phyloP scores from a whole-genome alignment of 495 filamentous ascomycete species.

The Hypomontagnella monticulosa region DNA sequence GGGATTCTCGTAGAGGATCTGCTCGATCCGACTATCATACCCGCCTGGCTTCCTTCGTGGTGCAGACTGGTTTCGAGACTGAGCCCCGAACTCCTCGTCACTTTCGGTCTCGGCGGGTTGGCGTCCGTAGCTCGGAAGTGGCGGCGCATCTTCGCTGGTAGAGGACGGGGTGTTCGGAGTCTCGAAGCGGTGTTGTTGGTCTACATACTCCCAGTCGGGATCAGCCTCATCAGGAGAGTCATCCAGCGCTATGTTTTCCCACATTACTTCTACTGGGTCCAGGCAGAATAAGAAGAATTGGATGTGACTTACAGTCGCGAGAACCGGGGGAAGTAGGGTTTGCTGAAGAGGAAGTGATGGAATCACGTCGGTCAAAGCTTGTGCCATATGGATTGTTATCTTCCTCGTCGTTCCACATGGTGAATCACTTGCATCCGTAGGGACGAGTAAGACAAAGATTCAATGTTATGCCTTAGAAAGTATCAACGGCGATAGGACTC shows the following conservation, averaged over 20 bases:
- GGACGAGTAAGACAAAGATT: slow-evolving; percentile 30
- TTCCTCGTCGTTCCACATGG: slow-evolving; percentile 89
- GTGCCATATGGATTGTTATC: slow-evolving; percentile 89
- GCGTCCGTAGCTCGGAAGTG: slow-evolving; percentile 39
- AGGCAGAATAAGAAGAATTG: slow-evolving; percentile 8
- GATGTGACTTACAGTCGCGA: slow-evolving; percentile 56
- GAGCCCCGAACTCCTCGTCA: slow-evolving; percentile 64
- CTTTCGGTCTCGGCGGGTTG: slow-evolving; percentile 48
- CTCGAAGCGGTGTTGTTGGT: slow-evolving; percentile 51
- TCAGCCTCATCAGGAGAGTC: slow-evolving; percentile 50
- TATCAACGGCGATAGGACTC: slow-evolving; percentile 1
- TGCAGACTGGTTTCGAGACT: slow-evolving; percentile 63
- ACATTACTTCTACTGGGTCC: slow-evolving; percentile 46
- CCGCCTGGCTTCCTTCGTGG: slow-evolving; percentile 77
- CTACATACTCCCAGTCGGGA: slow-evolving; percentile 58
- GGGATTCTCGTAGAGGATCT: slow-evolving; percentile 94
- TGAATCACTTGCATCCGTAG: slow-evolving; percentile 30
- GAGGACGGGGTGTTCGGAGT: slow-evolving; percentile 56
- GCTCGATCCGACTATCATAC: slow-evolving; percentile 94
- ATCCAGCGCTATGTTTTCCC: slow-evolving; percentile 45
- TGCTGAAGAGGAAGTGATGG: slow-evolving; percentile 74
- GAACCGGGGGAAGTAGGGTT: slow-evolving; percentile 70
- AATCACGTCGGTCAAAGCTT: slow-evolving; percentile 85
- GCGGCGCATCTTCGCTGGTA: slow-evolving; percentile 53
- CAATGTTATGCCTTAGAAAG: not conserved